Evolutionary conservation across 2,329 filamentous ascomycete species (phyloP), one percentile per base, ranked within the genome.

Genomic region (Neocucurbitaria cava): DNA sequence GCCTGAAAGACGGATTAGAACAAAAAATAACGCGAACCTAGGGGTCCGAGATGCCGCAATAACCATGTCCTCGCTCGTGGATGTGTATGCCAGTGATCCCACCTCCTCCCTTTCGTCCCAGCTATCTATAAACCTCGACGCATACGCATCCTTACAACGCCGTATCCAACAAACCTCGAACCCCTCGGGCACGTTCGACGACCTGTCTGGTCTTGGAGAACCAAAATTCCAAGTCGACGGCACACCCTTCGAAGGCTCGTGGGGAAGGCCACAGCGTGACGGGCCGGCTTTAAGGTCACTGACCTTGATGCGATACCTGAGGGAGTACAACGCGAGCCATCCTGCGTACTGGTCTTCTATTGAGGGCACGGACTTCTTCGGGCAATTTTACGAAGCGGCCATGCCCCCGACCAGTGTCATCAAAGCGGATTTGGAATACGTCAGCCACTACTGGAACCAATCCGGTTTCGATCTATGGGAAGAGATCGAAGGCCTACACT

Each of bases 381-480:
- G 56, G 15, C 65, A 61, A 5, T 66, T 78, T 35, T 80, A 80
- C 48, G 59, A 74, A n/a, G 55, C 72, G 3, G 60, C 61, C 21
- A 58, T 77, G 62, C 66, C 75, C 21, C 66, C 75, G 30, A 60
- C 72, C 53, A 75, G 74, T 64, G 64, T 77, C 30, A 78, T 80
- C 54, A 79, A 80, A 57, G 76, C 77, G 0, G 78, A 80, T 57
- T 61, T 80, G 11, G 78, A 80, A 46, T 80, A 80, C 51, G 72
- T 78, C 3, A 72, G 73, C 15, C 73, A 76, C 35, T 72, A 66
- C 61, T 80, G 78, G 78, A 75, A 75, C 24, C 61, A 74, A 24
- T 69, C 66, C 5, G 70, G 76, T 5, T 80, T 80, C 48, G 78
- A 80, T 54, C 64, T 79, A 1, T 80, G 78, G 78, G 78, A 80